Conservation (phyloP, 768 basidiomycete genomes). For the Tricholoma matsutake region DNA sequence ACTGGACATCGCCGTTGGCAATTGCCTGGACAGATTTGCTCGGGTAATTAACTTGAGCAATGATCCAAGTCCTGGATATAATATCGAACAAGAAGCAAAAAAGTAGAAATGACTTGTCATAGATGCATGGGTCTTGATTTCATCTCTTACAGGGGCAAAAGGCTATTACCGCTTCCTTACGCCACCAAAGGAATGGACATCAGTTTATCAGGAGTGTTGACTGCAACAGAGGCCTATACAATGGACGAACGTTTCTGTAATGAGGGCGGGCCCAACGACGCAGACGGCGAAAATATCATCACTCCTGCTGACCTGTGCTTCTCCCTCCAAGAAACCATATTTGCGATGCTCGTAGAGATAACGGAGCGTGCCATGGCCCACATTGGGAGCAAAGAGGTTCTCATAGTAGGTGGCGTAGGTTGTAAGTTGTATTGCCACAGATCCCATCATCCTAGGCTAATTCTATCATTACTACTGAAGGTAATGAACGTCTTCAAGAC, state of each 20-base stretch:
- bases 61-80: conserved; percentile 94
- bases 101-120: conserved; percentile 47
- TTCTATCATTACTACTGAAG: conserved; percentile 34
- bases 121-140: background rate
- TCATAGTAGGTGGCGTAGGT: conserved; percentile 99
- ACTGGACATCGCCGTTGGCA: conserved; percentile 98
- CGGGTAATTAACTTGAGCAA: conserved; percentile 92
- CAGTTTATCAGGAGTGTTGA: conserved; percentile 91
- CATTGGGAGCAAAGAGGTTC: conserved; percentile 91
- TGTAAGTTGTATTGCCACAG: conserved; percentile 52
- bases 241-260: conserved; percentile 78
- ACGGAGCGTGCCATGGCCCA: conserved; percentile 99
- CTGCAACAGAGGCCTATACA: conserved; percentile 86
- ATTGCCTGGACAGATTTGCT: conserved; percentile 96
- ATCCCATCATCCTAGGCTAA: background rate
- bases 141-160: conserved; percentile 61
- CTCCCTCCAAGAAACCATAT: conserved; percentile 94
- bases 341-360: conserved; percentile 98
- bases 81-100: conserved; percentile 95
- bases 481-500: conserved; percentile 89
- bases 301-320: conserved; percentile 97
- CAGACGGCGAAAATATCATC: conserved; percentile 64
- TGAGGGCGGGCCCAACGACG: conserved; percentile 33
- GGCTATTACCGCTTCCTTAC: conserved; percentile 83
- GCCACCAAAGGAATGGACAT: conserved; percentile 99